These are phyloP conservation scores for Jatropha podagrica DNA, from an alignment of 441 rosid species.

Conservation along the genomic window DNA sequence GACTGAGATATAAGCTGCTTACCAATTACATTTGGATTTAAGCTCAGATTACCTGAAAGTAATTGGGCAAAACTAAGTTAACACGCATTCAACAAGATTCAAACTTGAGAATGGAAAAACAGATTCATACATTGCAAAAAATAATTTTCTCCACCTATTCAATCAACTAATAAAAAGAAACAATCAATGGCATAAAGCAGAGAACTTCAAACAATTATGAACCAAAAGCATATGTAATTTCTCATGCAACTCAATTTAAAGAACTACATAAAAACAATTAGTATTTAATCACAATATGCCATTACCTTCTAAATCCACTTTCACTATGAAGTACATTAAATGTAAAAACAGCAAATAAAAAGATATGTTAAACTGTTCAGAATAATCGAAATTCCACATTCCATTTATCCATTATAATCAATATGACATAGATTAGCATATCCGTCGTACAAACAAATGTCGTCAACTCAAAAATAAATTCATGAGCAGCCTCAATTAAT, in stretches of 20 bases:
- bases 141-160: background rate
- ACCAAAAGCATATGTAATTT: background rate
- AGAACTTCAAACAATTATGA: background rate
- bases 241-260: background rate
- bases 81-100: slow-evolving; percentile 3
- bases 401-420: background rate
- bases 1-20: slow-evolving; percentile 37
- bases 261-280: background rate
- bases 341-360: background rate
- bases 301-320: background rate
- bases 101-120: background rate
- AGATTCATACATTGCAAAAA: background rate
- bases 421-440: background rate
- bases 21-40: slow-evolving; percentile 35
- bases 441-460: background rate
- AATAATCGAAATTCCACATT: background rate
- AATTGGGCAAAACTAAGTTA: slow-evolving; percentile 6
- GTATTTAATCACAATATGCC: background rate
- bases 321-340: background rate
- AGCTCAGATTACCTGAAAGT: slow-evolving; percentile 43
- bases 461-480: background rate
- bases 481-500: background rate
- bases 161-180: background rate
- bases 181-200: background rate
- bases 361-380: too few relatives aligned